A percentile compares a stretch with the other conserved stretches of the same genome.
Conservation (phyloP, 176 grass and related monocot genomes). For the Triticum aestivum region DNA sequence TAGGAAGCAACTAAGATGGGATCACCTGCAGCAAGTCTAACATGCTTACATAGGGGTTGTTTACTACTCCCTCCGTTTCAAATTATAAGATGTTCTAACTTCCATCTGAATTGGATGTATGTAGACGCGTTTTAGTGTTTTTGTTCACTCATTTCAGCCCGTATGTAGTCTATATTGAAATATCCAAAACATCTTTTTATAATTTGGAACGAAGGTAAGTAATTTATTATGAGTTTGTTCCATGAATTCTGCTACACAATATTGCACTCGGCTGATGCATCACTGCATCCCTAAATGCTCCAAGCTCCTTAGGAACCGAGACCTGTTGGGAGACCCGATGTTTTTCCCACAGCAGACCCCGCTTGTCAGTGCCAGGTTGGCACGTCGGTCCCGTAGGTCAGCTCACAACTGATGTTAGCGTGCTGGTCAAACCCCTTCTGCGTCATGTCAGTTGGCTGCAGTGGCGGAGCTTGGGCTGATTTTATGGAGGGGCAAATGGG, state of each 20-base stretch:
- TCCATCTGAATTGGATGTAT: no score
- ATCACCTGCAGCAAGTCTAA: background rate
- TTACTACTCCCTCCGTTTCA: background rate
- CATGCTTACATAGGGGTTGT: background rate
- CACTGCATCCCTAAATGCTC: slow-evolving; percentile 2
- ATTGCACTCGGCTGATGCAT: background rate
- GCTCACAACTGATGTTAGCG: background rate
- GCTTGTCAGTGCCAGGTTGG: background rate
- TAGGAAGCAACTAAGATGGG: background rate
- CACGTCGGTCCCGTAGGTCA: background rate
- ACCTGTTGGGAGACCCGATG: background rate
- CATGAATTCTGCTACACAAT: background rate
- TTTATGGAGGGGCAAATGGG: no score
- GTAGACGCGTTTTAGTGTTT: no score
- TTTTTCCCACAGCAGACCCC: background rate
- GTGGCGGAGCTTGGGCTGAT: no score
- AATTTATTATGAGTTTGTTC: background rate
- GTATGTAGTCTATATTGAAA: no score
- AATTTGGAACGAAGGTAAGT: no score
- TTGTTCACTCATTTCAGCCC: no score
- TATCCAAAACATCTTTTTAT: no score
- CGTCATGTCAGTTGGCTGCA: background rate
- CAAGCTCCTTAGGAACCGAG: background rate
- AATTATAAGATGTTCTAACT: no score
- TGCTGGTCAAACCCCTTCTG: background rate